Conservation (phyloP, 2,329 filamentous ascomycete species). For the Dendrostoma leiphaemia region DNA sequence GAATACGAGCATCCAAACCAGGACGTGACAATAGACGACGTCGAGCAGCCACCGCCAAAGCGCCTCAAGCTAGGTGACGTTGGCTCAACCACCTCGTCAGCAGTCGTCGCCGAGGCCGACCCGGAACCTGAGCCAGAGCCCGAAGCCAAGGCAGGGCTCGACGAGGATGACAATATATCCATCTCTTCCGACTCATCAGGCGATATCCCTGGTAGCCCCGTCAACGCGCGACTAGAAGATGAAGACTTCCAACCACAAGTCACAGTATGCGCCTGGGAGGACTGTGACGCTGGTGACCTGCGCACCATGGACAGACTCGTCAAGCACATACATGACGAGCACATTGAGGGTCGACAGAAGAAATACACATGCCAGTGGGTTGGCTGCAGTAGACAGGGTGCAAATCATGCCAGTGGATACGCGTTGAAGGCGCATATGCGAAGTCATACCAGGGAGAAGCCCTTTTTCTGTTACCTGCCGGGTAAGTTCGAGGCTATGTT, state of each 20-base stretch:
- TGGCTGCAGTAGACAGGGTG: slow-evolving; percentile 82
- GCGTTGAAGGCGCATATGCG: slow-evolving; percentile 96
- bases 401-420: slow-evolving; percentile 92
- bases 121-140: slow-evolving; percentile 48
- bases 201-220: slow-evolving; percentile 72
- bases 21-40: slow-evolving; percentile 36
- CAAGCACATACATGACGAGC: slow-evolving; percentile 84
- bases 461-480: slow-evolving; percentile 92
- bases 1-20: slow-evolving; percentile 45
- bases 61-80: slow-evolving; percentile 43
- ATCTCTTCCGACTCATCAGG: slow-evolving; percentile 79
- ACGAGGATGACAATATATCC: slow-evolving; percentile 48
- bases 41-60: slow-evolving; percentile 43
- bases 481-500: slow-evolving; percentile 51
- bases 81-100: slow-evolving; percentile 43
- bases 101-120: slow-evolving; percentile 42
- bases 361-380: slow-evolving; percentile 99
- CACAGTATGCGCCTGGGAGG: slow-evolving; percentile 75
- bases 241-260: slow-evolving; percentile 77
- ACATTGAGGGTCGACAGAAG: slow-evolving; percentile 90
- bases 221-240: slow-evolving; percentile 67
- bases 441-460: slow-evolving; percentile 96
- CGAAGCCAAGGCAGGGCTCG: slow-evolving; percentile 45
- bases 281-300: slow-evolving; percentile 68
- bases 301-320: slow-evolving; percentile 80